Evolutionary conservation across 2,329 filamentous ascomycete genomes (phyloP).

Genomic region (Pezizomycotina sp.): DNA sequence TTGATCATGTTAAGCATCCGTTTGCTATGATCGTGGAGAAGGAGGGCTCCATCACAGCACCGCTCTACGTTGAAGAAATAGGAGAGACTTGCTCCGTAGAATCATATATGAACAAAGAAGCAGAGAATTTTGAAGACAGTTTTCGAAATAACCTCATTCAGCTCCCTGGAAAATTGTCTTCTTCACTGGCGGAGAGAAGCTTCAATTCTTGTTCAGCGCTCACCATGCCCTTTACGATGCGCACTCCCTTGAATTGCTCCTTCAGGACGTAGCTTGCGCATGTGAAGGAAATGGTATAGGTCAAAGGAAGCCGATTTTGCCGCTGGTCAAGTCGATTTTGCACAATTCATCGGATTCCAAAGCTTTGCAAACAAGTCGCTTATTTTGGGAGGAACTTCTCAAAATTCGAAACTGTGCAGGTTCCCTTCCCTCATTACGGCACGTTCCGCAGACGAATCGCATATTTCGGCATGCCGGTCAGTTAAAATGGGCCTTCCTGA

Average conservation of each 20-base stretch:
- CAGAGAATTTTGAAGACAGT: slow-evolving; percentile 34
- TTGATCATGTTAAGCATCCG: slow-evolving; percentile 42
- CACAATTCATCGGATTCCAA: too few relatives aligned
- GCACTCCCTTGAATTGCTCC: slow-evolving; percentile 48
- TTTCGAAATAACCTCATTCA: slow-evolving; percentile 30
- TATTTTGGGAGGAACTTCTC: too few relatives aligned
- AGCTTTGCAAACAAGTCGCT: too few relatives aligned
- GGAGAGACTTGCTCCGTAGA: too few relatives aligned
- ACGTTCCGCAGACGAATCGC: too few relatives aligned
- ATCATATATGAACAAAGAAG: too few relatives aligned
- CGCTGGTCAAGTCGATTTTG: too few relatives aligned
- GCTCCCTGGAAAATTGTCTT: slow-evolving; percentile 13
- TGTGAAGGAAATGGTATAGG: slow-evolving; percentile 26
- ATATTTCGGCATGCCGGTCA: too few relatives aligned
- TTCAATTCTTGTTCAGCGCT: slow-evolving; percentile 37
- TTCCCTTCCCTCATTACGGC: too few relatives aligned
- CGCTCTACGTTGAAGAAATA: not conserved
- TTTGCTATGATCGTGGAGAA: slow-evolving; percentile 60
- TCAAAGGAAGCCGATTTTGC: too few relatives aligned
- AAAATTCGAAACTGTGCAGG: too few relatives aligned
- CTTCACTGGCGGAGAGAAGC: slow-evolving; percentile 17
- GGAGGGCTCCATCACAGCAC: slow-evolving; percentile 7
- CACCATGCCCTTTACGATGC: slow-evolving; percentile 84
- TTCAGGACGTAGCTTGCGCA: slow-evolving; percentile 42
- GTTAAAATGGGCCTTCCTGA: too few relatives aligned